phyloP scores from a whole-genome alignment of 352 stramenopile genomes.

The Blastocystis sp. region DNA sequence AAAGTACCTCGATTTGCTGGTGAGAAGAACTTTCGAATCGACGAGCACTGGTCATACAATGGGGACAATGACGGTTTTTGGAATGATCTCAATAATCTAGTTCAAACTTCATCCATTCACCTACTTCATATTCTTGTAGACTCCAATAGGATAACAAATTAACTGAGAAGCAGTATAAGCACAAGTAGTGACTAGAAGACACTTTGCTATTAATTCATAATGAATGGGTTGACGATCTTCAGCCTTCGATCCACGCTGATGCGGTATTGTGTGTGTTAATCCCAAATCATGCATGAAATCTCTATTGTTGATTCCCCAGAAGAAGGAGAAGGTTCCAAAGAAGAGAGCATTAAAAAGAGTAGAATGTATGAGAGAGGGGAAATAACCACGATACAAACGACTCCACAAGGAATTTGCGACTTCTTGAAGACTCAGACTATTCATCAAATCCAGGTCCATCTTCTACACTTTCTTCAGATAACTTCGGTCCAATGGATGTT shows the following conservation, averaged over 20 bases:
- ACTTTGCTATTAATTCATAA: conserved; percentile 23
- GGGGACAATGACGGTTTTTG: neutral
- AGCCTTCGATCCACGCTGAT: neutral
- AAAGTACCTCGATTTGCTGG: neutral
- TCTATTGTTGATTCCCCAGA: neutral
- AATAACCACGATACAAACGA: neutral
- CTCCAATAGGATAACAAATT: conserved; percentile 27
- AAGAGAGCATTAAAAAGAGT: conserved; percentile 40
- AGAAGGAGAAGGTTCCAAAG: conserved; percentile 9
- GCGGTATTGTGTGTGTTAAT: neutral
- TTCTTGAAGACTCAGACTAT: conserved; percentile 23
- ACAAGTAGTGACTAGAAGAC: neutral
- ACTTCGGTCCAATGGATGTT: neutral
- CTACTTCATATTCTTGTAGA: conserved; percentile 51
- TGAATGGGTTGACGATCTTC: neutral
- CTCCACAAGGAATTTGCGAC: neutral
- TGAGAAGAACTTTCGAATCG: conserved; percentile 37
- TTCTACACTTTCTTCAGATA: neutral
- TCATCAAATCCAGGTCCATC: neutral
- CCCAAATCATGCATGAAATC: neutral
- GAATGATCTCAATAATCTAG: conserved; percentile 3
- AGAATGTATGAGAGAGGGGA: neutral
- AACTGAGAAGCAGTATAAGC: conserved; percentile 27
- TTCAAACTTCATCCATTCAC: neutral
- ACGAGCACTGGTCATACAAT: neutral